phyloP scores from a whole-genome alignment of 2,329 filamentous ascomycete species.

The Bertia moriformis region DNA sequence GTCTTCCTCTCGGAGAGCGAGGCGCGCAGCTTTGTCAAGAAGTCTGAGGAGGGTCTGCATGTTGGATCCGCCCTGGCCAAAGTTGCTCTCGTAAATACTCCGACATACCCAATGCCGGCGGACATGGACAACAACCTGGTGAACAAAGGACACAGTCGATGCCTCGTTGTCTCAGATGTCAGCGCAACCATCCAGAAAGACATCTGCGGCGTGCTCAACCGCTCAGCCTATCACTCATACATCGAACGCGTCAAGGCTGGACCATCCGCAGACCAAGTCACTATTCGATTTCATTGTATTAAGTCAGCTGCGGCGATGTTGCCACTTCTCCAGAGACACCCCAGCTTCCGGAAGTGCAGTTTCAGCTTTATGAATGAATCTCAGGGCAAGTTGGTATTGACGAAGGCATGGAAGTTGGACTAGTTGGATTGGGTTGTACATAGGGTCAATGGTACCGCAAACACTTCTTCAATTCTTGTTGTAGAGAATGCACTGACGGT shows the following conservation, averaged over 20 bases:
- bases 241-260: slow-evolving; percentile 8
- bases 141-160: slow-evolving; percentile 2
- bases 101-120: slow-evolving; percentile 13
- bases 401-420: too few species aligned
- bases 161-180: background rate
- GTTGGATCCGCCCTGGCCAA: slow-evolving; percentile 8
- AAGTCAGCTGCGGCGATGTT: background rate
- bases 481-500: too few species aligned
- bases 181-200: slow-evolving; percentile 4
- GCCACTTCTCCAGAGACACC: background rate
- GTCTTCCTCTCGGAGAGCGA: slow-evolving; percentile 12
- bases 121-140: slow-evolving; percentile 8
- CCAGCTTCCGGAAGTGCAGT: background rate
- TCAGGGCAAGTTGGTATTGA: too few species aligned
- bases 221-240: slow-evolving; percentile 3
- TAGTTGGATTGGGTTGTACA: too few species aligned
- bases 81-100: slow-evolving; percentile 11
- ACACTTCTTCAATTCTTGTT: too few species aligned
- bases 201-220: slow-evolving; percentile 4
- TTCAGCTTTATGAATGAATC: background rate
- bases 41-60: slow-evolving; percentile 6
- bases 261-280: background rate
- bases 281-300: background rate
- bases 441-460: too few species aligned
- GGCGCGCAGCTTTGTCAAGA: slow-evolving; percentile 9